A percentile compares a stretch with the other conserved stretches of the same genome.
phyloP scores from a whole-genome alignment of 139 green algal species.

The Chlorella sp. region DNA sequence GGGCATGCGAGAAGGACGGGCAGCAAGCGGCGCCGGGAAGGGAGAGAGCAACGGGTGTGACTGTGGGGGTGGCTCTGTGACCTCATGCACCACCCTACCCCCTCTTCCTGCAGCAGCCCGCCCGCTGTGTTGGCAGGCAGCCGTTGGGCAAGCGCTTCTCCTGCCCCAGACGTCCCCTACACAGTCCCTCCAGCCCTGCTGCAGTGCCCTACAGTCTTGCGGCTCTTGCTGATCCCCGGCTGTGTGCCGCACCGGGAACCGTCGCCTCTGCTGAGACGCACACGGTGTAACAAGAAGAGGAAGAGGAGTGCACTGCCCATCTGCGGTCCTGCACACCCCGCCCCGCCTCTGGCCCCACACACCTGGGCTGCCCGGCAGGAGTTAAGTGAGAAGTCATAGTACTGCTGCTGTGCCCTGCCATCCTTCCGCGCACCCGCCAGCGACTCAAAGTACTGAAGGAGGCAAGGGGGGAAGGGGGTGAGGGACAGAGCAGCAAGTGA shows the following conservation, averaged over 20 bases:
- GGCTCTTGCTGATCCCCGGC: no score
- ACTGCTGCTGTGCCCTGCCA: slow-evolving; percentile 47
- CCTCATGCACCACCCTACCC: no score
- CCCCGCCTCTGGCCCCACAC: not conserved
- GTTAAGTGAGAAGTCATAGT: slow-evolving; percentile 51
- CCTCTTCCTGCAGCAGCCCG: no score
- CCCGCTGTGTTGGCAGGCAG: not conserved
- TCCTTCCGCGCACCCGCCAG: slow-evolving; percentile 31
- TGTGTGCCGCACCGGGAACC: no score
- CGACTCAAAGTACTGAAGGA: slow-evolving; percentile 51
- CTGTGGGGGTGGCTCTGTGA: no score
- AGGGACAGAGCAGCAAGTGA: not conserved
- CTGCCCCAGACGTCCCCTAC: no score
- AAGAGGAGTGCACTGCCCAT: not conserved
- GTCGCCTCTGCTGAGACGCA: no score
- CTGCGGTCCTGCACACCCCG: not conserved
- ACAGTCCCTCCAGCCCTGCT: not conserved
- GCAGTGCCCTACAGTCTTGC: no score
- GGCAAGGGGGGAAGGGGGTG: not conserved
- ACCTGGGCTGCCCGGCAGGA: slow-evolving; percentile 13
- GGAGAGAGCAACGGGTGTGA: no score
- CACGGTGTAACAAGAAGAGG: no score
- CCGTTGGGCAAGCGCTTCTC: not conserved
- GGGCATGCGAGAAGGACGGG: no score
- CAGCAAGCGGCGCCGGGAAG: no score